Base-by-base conservation (phyloP, 257 asterid genomes). In the Primulina tabacum region DNA sequence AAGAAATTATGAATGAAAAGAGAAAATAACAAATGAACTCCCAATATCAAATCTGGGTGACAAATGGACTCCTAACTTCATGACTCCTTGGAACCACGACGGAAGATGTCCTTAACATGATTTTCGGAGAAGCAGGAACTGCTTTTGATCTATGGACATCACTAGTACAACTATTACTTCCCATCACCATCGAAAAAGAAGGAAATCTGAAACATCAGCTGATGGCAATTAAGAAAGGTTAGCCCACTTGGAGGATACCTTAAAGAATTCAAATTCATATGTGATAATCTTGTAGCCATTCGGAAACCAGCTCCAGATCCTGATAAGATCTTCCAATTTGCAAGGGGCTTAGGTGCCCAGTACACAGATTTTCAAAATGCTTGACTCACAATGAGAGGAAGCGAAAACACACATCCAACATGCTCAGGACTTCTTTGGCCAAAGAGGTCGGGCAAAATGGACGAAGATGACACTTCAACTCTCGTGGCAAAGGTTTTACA, bases 211-310 rank as follows among this genome's bases (percentile, higher is more conserved):
- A 68, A 18, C 32, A 17, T 20, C 4, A 30, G 18, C 7, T 68
- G 10, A 68, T 68, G 30, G 10, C 5, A 0, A 55, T 55, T 20
- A 30, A 55, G 26, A 68, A 32, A 8, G 72, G 64, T 0, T 32
- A 14, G 34, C 0, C 29, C 62, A 17, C 33, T 73, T 29, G 38
- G 7, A 34, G 38, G 7, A 2, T 34, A 34, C 2, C 9, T 7
- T 6, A 34, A 34, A 34, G 10, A 35, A 35, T 35, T 35, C 16
- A 66, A 73, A 5, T 67, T 18, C 20, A 38, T 71, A 17, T 40
- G 77, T 26, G 77, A 73, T 30, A 65, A 12, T 11, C 33, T 37
- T 65, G 50, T 57, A 14, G 61, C 64, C 11, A 37, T 35, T 1
- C 40, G 18, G 14, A 37, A 59, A 5, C 24, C 14, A 3, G 32